Base-by-base conservation (phyloP, 257 asterid species). In the Anisodus tanguticus region DNA sequence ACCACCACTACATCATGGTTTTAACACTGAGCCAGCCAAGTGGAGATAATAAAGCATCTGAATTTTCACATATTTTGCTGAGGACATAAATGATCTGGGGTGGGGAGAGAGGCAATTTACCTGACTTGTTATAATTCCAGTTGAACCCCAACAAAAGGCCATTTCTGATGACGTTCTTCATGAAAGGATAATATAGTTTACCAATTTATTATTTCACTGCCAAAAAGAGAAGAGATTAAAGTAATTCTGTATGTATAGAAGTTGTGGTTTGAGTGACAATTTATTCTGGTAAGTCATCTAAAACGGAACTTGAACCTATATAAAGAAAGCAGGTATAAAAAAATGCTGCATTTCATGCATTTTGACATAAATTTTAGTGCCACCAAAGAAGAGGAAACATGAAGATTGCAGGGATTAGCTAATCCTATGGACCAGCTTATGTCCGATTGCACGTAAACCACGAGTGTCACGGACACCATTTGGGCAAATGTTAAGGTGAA, bases 371-470 rank as follows among this genome's bases (percentile, higher is more conserved):
- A 22, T 22, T 22, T 22, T 88, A 0, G 88, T 80, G 0, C 91
- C 98, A 16, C 85, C 76, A 80, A 94, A 92, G 67, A 82, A 94
- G 11, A 94, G 17, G 0, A 89, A 11, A 49, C 93, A 88, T 92
- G 57, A 91, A 88, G 26, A 89, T 59, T 12, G 93, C 82, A 2
- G 98, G 98, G 63, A 94, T 83, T 83, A 3, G 78, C 92, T 43
- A 93, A 81, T 1, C 98, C 97, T 1, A 94, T 78, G 39, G 94
- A 84, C 98, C 97, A 92, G 88, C 93, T 94, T 0, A 94, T 85
- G 60, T 91, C 87, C 7, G 97, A 87, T 74, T 94, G 98, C 43
- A 91, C 88, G 79, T 92, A 94, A 1, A 92, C 97, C 3, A 94
- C 93, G 3, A 90, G 82, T 3, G 98, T 92, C 19, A 91, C 90